A percentile compares a stretch with the other conserved stretches of the same genome.
phyloP scores from a whole-genome alignment of 352 stramenopile genomes.

The Phytophthora idaei region DNA sequence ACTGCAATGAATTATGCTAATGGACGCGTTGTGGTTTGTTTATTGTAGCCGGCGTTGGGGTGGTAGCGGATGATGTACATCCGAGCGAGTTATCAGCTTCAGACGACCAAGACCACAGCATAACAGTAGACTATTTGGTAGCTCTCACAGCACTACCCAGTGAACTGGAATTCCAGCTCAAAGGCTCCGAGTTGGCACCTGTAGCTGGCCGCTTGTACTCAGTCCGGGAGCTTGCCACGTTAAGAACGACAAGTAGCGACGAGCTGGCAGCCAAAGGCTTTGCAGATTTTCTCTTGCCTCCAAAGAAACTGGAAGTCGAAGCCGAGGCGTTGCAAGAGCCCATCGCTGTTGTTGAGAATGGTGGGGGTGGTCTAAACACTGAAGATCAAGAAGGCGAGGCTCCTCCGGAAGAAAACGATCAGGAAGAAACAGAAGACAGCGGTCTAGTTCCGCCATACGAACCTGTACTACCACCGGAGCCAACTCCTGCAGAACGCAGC shows the following conservation, averaged over 20 bases:
- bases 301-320: slow-evolving; percentile 13
- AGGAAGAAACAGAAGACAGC: slow-evolving; percentile 3
- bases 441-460: slow-evolving; percentile 3
- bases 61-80: slow-evolving; percentile 72
- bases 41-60: slow-evolving; percentile 52
- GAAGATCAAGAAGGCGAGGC: slow-evolving; percentile 6
- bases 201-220: slow-evolving; percentile 56
- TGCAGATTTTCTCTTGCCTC: slow-evolving; percentile 28
- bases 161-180: slow-evolving; percentile 43
- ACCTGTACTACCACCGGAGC: slow-evolving; percentile 18
- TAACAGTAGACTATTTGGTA: slow-evolving; percentile 61
- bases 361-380: not conserved
- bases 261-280: slow-evolving; percentile 30
- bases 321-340: slow-evolving; percentile 4
- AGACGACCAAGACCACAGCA: slow-evolving; percentile 15
- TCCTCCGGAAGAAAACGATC: slow-evolving; percentile 17
- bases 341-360: not conserved
- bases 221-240: slow-evolving; percentile 50
- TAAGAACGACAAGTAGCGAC: slow-evolving; percentile 33
- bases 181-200: slow-evolving; percentile 44
- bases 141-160: slow-evolving; percentile 46
- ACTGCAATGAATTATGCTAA: not conserved
- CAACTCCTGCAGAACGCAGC: slow-evolving; percentile 41
- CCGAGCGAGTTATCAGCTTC: slow-evolving; percentile 43
- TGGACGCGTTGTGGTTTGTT: slow-evolving; percentile 5